Conservation (phyloP, 352 stramenopile species). For the Globisporangium polare region DNA sequence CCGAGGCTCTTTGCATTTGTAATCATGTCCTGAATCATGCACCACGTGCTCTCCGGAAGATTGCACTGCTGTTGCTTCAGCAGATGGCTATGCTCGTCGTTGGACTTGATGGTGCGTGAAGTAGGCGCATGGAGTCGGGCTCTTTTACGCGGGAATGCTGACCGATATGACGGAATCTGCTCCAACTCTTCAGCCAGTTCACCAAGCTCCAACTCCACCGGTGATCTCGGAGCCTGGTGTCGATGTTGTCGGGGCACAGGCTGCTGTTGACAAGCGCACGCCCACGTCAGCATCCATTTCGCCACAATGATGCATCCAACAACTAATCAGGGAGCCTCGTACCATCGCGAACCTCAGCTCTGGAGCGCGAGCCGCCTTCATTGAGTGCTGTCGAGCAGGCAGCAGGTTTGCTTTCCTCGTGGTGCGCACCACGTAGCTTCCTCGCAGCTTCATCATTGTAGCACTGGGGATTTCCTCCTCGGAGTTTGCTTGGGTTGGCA, state of each 20-base stretch:
- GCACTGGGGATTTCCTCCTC: neutral
- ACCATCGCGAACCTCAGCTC: slow-evolving; percentile 7
- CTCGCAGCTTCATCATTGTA: slow-evolving; percentile 1
- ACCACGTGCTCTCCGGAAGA: slow-evolving; percentile 29
- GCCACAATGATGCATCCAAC: neutral
- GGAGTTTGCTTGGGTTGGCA: neutral
- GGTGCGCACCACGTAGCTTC: neutral
- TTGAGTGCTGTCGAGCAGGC: neutral
- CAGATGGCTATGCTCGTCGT: neutral
- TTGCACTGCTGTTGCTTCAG: neutral
- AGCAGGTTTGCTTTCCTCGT: neutral
- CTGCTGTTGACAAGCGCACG: neutral
- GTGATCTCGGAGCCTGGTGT: neutral
- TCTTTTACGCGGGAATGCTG: slow-evolving; percentile 6
- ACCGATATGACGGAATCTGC: neutral
- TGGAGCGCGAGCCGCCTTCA: neutral
- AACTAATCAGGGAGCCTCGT: neutral
- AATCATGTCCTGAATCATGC: slow-evolving; percentile 33
- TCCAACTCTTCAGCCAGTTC: neutral
- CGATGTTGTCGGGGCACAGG: neutral
- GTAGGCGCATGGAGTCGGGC: neutral
- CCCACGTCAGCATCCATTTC: neutral
- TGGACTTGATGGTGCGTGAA: neutral
- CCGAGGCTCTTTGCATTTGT: slow-evolving; percentile 38
- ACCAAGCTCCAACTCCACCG: neutral